Conservation (phyloP, 805 yeast species). For the Candida endomychidarum region DNA sequence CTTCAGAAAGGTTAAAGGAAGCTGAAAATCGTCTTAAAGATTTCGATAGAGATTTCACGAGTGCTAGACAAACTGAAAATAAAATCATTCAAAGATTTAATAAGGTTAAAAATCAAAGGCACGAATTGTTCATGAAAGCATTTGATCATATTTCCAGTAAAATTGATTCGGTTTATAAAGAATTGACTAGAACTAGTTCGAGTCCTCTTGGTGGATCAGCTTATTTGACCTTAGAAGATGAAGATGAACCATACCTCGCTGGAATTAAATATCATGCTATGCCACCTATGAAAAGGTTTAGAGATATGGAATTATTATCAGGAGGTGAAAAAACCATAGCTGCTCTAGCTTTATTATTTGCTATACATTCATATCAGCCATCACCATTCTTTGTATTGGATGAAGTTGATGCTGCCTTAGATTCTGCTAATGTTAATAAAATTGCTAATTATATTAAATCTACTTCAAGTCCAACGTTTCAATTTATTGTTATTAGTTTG, state of each 20-base stretch:
- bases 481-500: constrained; percentile 89
- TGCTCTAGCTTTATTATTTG: constrained; percentile 87
- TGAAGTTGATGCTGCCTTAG: constrained; percentile 98
- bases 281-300: constrained; percentile 93
- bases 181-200: constrained; percentile 69
- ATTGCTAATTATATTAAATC: constrained; percentile 83
- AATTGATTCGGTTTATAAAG: constrained; percentile 80
- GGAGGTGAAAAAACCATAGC: constrained; percentile 98
- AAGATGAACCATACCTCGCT: constrained; percentile 80
- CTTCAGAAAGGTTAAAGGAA: constrained; percentile 70
- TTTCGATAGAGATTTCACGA: constrained; percentile 63
- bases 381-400: constrained; percentile 95
- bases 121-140: constrained; percentile 64
- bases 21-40: constrained; percentile 60
- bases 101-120: constrained; percentile 58
- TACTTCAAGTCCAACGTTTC: constrained; percentile 75
- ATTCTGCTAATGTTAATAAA: constrained; percentile 79
- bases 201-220: constrained; percentile 94
- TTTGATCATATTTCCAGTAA: constrained; percentile 71
- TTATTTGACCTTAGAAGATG: constrained; percentile 79
- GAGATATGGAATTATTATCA: constrained; percentile 87
- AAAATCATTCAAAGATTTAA: constrained; percentile 56
- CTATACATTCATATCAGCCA: constrained; percentile 87
- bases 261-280: constrained; percentile 91
- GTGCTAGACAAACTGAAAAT: constrained; percentile 60